phyloP scores from a whole-genome alignment of 768 basidiomycete genomes.

The Suillus decipiens region DNA sequence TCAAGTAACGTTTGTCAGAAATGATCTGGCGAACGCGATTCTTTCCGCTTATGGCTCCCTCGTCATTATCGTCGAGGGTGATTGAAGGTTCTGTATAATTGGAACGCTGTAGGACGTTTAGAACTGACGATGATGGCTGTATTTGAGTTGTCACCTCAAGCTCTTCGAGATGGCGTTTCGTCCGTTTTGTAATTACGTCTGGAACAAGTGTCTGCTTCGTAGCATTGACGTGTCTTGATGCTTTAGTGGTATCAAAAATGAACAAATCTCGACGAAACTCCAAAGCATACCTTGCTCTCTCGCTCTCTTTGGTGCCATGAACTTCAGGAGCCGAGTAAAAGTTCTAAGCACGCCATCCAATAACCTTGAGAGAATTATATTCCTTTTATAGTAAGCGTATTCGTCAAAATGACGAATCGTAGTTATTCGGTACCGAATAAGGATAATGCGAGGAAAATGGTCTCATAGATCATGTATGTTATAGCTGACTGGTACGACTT shows the following conservation, averaged over 20 bases:
- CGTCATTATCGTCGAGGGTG: slow-evolving; percentile 48
- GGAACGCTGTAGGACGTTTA: slow-evolving; percentile 54
- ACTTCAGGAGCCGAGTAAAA: neutral
- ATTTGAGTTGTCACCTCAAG: slow-evolving; percentile 58
- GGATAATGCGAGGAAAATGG: slow-evolving; percentile 9
- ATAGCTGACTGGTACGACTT: neutral
- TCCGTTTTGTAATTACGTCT: slow-evolving; percentile 75
- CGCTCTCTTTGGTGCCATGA: slow-evolving; percentile 50
- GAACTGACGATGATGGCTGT: neutral
- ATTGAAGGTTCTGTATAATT: slow-evolving; percentile 68
- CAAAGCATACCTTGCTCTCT: slow-evolving; percentile 47
- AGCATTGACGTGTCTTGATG: slow-evolving; percentile 50
- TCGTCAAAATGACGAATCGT: neutral
- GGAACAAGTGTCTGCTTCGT: slow-evolving; percentile 48
- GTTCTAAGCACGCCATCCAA: slow-evolving; percentile 7
- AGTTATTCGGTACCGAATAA: neutral
- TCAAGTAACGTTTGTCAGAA: slow-evolving; percentile 19
- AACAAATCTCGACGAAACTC: neutral
- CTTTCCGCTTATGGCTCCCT: slow-evolving; percentile 45
- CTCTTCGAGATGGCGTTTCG: slow-evolving; percentile 77
- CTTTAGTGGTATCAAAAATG: slow-evolving; percentile 24
- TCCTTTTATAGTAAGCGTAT: neutral
- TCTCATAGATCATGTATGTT: slow-evolving; percentile 4
- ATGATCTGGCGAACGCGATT: slow-evolving; percentile 27
- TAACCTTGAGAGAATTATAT: neutral